Evolutionary conservation across 352 stramenopile genomes (phyloP).

Genomic region (Hyaloperonospora arabidopsidis): DNA sequence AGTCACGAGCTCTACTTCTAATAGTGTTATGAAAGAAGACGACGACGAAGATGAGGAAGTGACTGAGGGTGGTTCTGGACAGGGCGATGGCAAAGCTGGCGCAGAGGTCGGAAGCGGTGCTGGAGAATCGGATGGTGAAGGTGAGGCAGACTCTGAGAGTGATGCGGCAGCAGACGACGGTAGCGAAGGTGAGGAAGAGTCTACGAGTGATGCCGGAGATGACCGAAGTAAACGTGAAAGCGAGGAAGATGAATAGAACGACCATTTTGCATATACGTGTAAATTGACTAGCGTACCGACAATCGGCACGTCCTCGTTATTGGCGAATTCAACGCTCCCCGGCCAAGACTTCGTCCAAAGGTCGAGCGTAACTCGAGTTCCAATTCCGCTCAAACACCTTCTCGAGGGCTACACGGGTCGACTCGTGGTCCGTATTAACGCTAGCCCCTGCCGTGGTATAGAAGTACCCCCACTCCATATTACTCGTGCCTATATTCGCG

Average conservation of each 20-base stretch:
- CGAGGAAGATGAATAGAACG: too few species aligned
- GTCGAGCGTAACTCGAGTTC: conserved; percentile 53
- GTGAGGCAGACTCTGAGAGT: conserved; percentile 1
- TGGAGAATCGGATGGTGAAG: conserved; percentile 1
- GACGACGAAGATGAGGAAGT: conserved; percentile 2
- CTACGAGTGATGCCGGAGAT: too few species aligned
- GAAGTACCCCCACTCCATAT: conserved; percentile 86
- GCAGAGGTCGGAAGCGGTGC: conserved; percentile 3
- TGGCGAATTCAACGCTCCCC: background rate
- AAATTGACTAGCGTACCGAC: too few species aligned
- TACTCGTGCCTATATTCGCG: conserved; percentile 81
- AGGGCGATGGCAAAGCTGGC: conserved; percentile 4
- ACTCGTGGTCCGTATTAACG: conserved; percentile 67
- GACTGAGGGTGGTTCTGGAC: background rate
- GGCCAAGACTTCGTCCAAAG: conserved; percentile 21
- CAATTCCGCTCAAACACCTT: conserved; percentile 69
- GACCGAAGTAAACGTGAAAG: too few species aligned
- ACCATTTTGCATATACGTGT: too few species aligned
- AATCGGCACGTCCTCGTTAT: background rate
- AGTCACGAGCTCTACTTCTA: conserved; percentile 1
- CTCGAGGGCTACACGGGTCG: conserved; percentile 45
- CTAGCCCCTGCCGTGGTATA: conserved; percentile 74
- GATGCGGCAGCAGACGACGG: too few species aligned
- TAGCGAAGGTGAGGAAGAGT: too few species aligned
- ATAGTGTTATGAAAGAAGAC: conserved; percentile 3